Base-by-base conservation (phyloP, 2,329 filamentous ascomycete genomes). In the Stemphylium beticola region DNA sequence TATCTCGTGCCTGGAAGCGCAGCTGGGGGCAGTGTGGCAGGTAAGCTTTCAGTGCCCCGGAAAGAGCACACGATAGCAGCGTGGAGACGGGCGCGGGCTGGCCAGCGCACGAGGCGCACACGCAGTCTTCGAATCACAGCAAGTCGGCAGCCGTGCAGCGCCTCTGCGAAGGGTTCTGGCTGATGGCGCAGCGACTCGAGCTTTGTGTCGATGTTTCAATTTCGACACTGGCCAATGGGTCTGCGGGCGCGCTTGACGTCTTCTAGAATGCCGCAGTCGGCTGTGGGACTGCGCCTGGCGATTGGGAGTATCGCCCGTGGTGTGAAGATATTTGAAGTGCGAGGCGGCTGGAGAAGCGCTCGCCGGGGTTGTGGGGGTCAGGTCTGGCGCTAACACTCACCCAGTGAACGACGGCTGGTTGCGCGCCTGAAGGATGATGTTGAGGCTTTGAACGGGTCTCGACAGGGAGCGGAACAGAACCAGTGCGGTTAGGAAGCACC, bases 361-460 rank as follows among this genome's bases (percentile, higher is more conserved):
- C 57, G 64, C 55, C 59, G 60, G 66, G 65, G 61, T 60, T 62
- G 65, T 62, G 66, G 65, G 62, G 61, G 59, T 55, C 55, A 60
- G 60, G 58, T 51, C 66, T 67, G 72, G 72, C 72, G 72, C 71
- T 72, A 70, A 74, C 50, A 71, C 70, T 69, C 68, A 65, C 65
- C 70, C 73, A 73, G 72, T 73, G 66, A 69, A 67, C 41, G 65
- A 59, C 43, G 53, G 60, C 20, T 58, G 52, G 53, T 24, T 56
- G 64, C 55, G 55, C 49, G 49, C 42, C 45, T 57, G 59, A 53
- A 51, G 58, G 53, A 26, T 42, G 32, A 51, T 39, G 9, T 44
- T 44, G 54, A 56, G 55, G 57, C 50, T 29, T 36, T 42, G 58
- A 41, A 52, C 31, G 49, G 57, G 44, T 33, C 52, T 47, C 40